Percentiles rank a stretch among this genome's conserved stretches.
These are phyloP conservation scores for Plasmodium yoelii DNA, from an alignment of 169 alveolate genomes.

Conservation along the genomic window DNA sequence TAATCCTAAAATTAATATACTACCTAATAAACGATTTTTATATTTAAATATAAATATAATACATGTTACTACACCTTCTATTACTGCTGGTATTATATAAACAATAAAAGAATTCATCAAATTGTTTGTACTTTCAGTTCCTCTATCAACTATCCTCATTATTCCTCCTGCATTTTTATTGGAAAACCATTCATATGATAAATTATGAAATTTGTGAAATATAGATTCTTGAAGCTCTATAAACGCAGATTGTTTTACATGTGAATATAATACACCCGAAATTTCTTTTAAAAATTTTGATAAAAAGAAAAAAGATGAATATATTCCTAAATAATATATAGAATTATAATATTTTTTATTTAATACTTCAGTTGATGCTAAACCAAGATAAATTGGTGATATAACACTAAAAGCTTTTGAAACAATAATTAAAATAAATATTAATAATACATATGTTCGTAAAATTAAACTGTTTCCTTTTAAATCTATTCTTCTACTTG, in stretches of 20 bases:
- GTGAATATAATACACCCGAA: conserved; percentile 59
- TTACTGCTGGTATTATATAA: conserved; percentile 70
- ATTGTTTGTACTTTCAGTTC: conserved; percentile 64
- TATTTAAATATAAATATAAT: conserved; percentile 61
- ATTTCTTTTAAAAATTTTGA: conserved; percentile 63
- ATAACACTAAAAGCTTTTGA: conserved; percentile 76
- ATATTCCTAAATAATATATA: conserved; percentile 17
- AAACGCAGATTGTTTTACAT: conserved; percentile 67
- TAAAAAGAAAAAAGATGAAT: conserved; percentile 29
- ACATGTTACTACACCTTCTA: conserved; percentile 68
- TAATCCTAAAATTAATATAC: conserved; percentile 44
- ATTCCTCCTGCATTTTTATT: conserved; percentile 68
- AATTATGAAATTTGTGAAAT: conserved; percentile 51
- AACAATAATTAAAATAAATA: conserved; percentile 47
- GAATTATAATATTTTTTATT: conserved; percentile 23
- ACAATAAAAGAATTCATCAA: conserved; percentile 54
- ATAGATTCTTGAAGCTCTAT: conserved; percentile 59
- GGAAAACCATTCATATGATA: conserved; percentile 73
- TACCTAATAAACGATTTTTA: conserved; percentile 43
- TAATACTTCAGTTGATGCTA: conserved; percentile 71
- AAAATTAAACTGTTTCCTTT: conserved; percentile 66
- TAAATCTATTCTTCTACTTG: conserved; percentile 62
- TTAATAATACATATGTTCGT: conserved; percentile 44
- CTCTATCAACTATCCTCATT: conserved; percentile 71
- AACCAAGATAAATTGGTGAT: conserved; percentile 74